Evolutionary conservation across 371 early-diverging fungal genomes (phyloP).

Genomic region (Haplosporangium sp.): DNA sequence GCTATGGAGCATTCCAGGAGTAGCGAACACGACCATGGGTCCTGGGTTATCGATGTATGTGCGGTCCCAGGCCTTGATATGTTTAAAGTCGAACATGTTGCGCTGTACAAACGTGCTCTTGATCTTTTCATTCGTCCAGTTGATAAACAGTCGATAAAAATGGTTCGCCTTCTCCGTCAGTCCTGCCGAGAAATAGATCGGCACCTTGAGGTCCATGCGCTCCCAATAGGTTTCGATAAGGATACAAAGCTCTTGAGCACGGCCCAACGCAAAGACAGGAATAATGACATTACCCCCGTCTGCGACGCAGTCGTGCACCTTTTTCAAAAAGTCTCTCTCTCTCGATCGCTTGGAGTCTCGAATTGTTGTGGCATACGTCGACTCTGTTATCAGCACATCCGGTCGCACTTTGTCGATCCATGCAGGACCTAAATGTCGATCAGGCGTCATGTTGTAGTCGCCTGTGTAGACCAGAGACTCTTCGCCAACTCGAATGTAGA

Average conservation of each 20-base stretch:
- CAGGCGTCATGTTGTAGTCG: constrained; percentile 98
- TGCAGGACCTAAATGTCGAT: constrained; percentile 94
- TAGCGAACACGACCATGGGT: constrained; percentile 96
- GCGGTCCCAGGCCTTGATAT: constrained; percentile 87
- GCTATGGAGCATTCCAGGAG: constrained; percentile 94
- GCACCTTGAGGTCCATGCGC: constrained; percentile 86
- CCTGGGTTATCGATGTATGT: constrained; percentile 75
- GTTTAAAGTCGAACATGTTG: constrained; percentile 96
- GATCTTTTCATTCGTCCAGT: constrained; percentile 96
- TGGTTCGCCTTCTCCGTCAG: constrained; percentile 93
- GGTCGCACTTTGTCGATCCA: constrained; percentile 93
- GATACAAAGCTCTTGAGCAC: constrained; percentile 97
- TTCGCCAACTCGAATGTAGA: constrained; percentile 83
- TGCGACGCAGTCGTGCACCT: constrained; percentile 88
- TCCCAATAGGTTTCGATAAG: constrained; percentile 97
- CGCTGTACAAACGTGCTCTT: constrained; percentile 85
- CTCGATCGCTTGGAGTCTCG: constrained; percentile 93
- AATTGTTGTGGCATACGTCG: constrained; percentile 96
- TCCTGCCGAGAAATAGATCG: constrained; percentile 96
- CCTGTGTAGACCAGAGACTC: constrained; percentile 96
- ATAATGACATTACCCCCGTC: constrained; percentile 95
- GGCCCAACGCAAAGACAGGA: constrained; percentile 96
- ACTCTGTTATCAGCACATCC: constrained; percentile 94
- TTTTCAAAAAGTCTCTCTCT: constrained; percentile 93
- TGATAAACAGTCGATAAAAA: constrained; percentile 93